Conservation (phyloP, 371 early-diverging fungal species). For the Mortierella polycephala region DNA sequence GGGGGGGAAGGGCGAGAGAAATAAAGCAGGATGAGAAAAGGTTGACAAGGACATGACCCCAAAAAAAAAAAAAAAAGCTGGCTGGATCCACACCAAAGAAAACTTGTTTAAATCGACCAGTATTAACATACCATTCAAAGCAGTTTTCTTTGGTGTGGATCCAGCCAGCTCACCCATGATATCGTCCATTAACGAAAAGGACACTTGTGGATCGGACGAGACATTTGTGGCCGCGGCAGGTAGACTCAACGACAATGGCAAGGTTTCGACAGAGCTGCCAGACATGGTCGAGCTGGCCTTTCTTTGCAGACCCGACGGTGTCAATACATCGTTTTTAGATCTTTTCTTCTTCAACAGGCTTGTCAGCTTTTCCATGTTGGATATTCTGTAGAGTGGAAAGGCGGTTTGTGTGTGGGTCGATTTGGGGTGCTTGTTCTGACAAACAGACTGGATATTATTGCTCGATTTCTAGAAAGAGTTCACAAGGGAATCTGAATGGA, state of each 20-base stretch:
- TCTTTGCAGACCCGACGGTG: conserved; percentile 1
- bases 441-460: too few relatives aligned
- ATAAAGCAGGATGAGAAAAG: too few relatives aligned
- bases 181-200: conserved; percentile 42
- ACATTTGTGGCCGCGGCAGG: not conserved
- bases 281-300: conserved; percentile 6
- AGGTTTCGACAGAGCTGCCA: conserved; percentile 4
- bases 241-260: conserved; percentile 16
- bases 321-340: conserved; percentile 17
- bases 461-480: too few relatives aligned
- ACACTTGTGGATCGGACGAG: not conserved
- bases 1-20: too few relatives aligned
- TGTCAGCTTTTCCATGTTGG: conserved; percentile 29
- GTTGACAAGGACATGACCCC: not conserved
- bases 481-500: too few relatives aligned
- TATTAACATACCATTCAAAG: too few relatives aligned
- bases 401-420: not conserved
- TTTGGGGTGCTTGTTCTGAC: too few relatives aligned
- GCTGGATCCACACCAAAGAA: conserved; percentile 26
- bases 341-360: conserved; percentile 34
- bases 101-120: too few relatives aligned
- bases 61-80: conserved; percentile 13
- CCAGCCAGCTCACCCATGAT: conserved; percentile 36
- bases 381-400: not conserved
- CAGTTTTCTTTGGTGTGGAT: conserved; percentile 29